Evolutionary conservation across 345 rosid genomes (phyloP), one percentile per base, ranked within the genome.

Genomic region (Salix brachista): DNA sequence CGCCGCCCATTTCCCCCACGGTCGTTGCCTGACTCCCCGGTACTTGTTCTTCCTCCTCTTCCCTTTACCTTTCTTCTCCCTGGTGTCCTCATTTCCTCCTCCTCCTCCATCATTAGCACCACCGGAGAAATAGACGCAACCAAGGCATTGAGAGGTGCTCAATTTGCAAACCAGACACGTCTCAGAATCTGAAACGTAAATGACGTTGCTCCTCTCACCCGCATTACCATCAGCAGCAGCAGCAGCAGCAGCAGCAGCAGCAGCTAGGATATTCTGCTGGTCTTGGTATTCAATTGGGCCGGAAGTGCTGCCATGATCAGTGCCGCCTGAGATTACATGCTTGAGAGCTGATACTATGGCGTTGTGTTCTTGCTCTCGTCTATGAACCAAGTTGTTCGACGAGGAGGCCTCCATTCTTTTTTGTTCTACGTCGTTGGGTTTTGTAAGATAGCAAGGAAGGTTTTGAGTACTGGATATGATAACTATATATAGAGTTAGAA

Each of bases 1-100:
- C 34, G 84, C 84, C 3, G 84, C 85, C 84, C 85, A 84, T 75
- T 83, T 84, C 23, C 87, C 85, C 79, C 74, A 80, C 54, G 83
- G 86, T 77, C 87, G 79, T 64, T 77, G 80, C 77, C 87, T 44
- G 30, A 84, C 84, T 44, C 88, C 86, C 50, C 86, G 79, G 76
- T 79, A 85, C 68, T 75, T 74, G 8, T 28, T 79, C 77, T 67
- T 74, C 73, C 58, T 78, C 67, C 54, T 72, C 21, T 70, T 56
- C 44, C 42, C 30, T 41, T 41, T 41, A 41, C 44, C 44, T 41
- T 10, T 41, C 17, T 44, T 3, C 50, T 44, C 3, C 3, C 17
- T 13, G 17, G 50, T 4, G 32, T 13, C 19, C 12, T 4, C 19
- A 4, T 42, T 32, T 32, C 34, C 13, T 28, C 61, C 19, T 25